These are phyloP conservation scores for Blattamonas nauphoetae DNA, from an alignment of 78 protist genomes.

Conservation along the genomic window DNA sequence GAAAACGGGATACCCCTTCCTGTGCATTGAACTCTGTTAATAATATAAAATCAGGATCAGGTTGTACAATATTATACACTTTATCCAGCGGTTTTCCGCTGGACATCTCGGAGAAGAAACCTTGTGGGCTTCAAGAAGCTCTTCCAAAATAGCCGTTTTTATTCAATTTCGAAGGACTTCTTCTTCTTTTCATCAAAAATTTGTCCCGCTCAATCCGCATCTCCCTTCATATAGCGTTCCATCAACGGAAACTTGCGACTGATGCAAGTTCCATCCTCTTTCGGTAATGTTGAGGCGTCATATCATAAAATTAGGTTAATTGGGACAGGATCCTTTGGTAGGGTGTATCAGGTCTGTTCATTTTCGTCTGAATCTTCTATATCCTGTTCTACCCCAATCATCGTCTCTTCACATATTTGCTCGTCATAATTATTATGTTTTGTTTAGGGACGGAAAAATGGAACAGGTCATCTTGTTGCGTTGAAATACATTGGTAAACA, in stretches of 20 bases:
- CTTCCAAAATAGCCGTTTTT: no score
- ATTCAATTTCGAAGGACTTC: no score
- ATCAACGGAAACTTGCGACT: not conserved
- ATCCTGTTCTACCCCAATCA: no score
- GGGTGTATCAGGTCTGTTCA: not conserved
- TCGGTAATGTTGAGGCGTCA: no score
- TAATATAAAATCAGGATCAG: not conserved
- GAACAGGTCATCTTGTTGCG: not conserved
- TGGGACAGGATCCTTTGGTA: not conserved
- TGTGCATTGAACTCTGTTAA: not conserved
- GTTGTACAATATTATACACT: not conserved
- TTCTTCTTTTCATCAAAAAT: not conserved
- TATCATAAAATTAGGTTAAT: no score
- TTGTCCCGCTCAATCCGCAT: not conserved
- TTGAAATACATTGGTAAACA: not conserved
- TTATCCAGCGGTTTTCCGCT: no score
- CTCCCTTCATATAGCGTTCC: not conserved
- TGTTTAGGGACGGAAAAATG: not conserved
- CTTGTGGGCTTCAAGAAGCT: no score
- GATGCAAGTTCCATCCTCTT: no score
- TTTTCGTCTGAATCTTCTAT: not conserved
- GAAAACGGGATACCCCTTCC: not conserved
- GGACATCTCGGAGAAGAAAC: no score
- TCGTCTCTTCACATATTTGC: no score
- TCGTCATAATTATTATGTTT: no score